Conservation (phyloP, 78 protist genomes). For the Polysphondylium violaceum region DNA sequence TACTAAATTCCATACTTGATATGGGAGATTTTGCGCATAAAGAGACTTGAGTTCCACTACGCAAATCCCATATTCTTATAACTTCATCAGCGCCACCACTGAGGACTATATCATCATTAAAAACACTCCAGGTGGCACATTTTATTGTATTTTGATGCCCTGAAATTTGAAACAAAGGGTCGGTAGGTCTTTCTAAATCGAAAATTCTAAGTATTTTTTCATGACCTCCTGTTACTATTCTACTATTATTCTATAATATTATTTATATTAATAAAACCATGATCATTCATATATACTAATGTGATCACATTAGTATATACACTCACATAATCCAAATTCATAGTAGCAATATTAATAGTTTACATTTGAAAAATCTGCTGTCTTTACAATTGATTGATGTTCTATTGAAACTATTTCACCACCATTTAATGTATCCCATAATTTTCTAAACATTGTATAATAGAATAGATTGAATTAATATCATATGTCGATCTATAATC, state of each 20-base stretch:
- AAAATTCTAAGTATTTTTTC: constrained; percentile 82
- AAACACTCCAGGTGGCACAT: constrained; percentile 65
- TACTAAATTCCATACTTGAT: constrained; percentile 66
- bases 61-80: constrained; percentile 75
- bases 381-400: constrained; percentile 87
- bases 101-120: constrained; percentile 57
- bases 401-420: constrained; percentile 59
- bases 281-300: not conserved
- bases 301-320: not conserved
- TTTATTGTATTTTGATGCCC: constrained; percentile 75
- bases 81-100: constrained; percentile 83
- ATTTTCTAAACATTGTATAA: constrained; percentile 48
- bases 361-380: constrained; percentile 82
- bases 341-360: too few species aligned
- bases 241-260: not conserved
- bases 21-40: constrained; percentile 53
- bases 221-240: constrained; percentile 82
- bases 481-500: not conserved
- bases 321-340: too few species aligned
- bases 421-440: constrained; percentile 92
- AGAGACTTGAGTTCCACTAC: constrained; percentile 21
- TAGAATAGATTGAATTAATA: not conserved
- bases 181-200: constrained; percentile 79
- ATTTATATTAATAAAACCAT: not conserved
- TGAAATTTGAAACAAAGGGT: constrained; percentile 47